A percentile compares a stretch with the other conserved stretches of the same genome.
These are phyloP conservation scores for Microdochium bolleyi DNA, from an alignment of 2,329 filamentous ascomycete species.

Conservation along the genomic window DNA sequence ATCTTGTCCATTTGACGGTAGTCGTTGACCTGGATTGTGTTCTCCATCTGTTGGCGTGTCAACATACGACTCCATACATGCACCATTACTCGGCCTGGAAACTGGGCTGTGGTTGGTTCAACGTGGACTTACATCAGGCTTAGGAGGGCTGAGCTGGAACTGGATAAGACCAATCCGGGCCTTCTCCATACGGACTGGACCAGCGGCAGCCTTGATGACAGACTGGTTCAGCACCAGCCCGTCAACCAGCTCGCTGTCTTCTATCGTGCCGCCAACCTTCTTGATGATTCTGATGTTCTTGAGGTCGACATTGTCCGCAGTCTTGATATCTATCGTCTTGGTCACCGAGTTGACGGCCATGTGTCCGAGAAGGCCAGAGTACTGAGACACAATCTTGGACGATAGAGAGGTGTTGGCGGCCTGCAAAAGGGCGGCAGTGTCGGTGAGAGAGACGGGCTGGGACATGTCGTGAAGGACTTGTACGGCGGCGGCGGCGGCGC, in stretches of 20 bases:
- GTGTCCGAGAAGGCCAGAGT: conserved; percentile 88
- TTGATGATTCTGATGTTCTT: conserved; percentile 96
- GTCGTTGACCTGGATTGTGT: conserved; percentile 98
- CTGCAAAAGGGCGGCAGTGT: conserved; percentile 86
- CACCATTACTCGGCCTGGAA: neutral
- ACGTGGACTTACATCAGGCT: conserved; percentile 70
- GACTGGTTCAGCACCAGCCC: conserved; percentile 87
- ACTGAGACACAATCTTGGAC: conserved; percentile 97
- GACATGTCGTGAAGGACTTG: conserved; percentile 92
- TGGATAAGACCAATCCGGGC: conserved; percentile 94
- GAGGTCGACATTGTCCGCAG: conserved; percentile 91
- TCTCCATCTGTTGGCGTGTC: conserved; percentile 69
- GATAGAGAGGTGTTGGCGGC: conserved; percentile 95
- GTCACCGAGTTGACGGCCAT: conserved; percentile 97
- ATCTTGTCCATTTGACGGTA: conserved; percentile 99
- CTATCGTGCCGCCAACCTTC: conserved; percentile 96
- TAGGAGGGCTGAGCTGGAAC: conserved; percentile 96
- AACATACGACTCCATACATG: neutral
- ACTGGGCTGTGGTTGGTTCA: neutral
- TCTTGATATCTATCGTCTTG: conserved; percentile 92
- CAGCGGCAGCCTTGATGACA: conserved; percentile 88
- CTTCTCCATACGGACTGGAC: conserved; percentile 91
- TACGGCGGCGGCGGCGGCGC: conserved; percentile 83
- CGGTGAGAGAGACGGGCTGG: conserved; percentile 80
- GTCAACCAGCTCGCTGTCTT: conserved; percentile 96